Evolutionary conservation across 805 yeast species (phyloP), one percentile per base, ranked within the genome.

Genomic region (Clavispora vitiphila): DNA sequence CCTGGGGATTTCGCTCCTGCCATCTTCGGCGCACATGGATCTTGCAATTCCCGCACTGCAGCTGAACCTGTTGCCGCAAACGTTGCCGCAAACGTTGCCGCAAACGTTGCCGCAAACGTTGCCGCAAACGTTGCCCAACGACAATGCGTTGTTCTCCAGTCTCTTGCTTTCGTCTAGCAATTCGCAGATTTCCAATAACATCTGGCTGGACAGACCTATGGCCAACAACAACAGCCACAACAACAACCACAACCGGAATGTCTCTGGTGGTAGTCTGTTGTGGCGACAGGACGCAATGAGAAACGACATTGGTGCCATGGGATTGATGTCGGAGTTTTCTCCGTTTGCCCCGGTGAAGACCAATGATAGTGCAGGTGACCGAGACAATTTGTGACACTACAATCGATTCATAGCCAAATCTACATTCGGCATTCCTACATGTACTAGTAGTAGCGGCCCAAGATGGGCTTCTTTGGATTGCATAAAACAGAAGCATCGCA

Each of bases 171-270:
- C 54, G 6, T 37, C 41, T 5, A 34, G 42, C 19, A 37, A 30
- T 6, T 25, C 30, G 34, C 39, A 37, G 39, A 7, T 37, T 5
- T 25, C 45, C 4, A 34, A 47, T 8, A 48, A 41, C 18, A 50
- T 50, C 23, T 50, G 54, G 54, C 54, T 50, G 54, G 51, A 44
- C 30, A 38, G 42, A 10, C 45, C 43, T 8, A 30, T 40, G 35
- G 32, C 20, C n/a, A 29, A 8, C 14, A 38, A 41, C 9, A 20
- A 35, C n/a, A 18, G 30, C 27, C 34, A 23, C n/a, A 42, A 46
- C 19, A 50, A 48, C 41, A 44, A 46, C 19, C 53, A 48, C 41
- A 44, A 37, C 32, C 39, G 47, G 11, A 39, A 47, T 16, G 48
- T 39, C 11, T 49, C 53, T 4, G 32, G 43, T 9, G 46, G 50